Evolutionary conservation across 1,139 yeast species (phyloP), one percentile per base, ranked within the genome.

Genomic region (Sugiyamaella pinicola): DNA sequence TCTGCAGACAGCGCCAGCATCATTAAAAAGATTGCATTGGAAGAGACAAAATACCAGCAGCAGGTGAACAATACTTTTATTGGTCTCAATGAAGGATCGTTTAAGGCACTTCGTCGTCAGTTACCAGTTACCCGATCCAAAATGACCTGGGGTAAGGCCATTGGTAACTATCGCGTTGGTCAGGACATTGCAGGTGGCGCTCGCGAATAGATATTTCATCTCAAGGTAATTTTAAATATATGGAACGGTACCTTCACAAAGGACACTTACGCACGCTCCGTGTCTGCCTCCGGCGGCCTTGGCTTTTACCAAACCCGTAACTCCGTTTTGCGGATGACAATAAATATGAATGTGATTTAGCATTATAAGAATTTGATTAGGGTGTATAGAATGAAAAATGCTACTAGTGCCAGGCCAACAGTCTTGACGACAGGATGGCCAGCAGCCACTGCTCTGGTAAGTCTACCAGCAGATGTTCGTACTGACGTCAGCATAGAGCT

Each of bases 141-240:
- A 70, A 85, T 93, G 66, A 87, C 89, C 69, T 93, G 99, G 99
- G 96, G 96, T 40, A 87, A 82, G 66, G 90, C 96, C 15, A 88
- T 90, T 15, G 96, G 95, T 13, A 87, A 85, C 67, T 90, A 90
- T 73, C 82, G 90, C 65, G 76, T 91, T 50, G 98, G 98, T 17
- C 84, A 86, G 62, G 96, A 89, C 69, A 91, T 60, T 29, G 61
- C 57, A 13, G 64, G 64, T 6, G 61, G 52, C 12, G 41, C 44
- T 2, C 47, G 47, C 26, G 47, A 43, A 24, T 43, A 34, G 31
- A 24, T 26, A 13, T 40, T 24, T 15, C n/a, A n/a, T n/a, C n/a
- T 21, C 5, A 4, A 19, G 6, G 9, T 24, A 9, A 24, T 6
- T 24, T 6, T 24, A 24, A 6, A 24, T 24, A 24, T 24, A 24